These are phyloP conservation scores for Trichoderma sp. DNA, from an alignment of 2,329 filamentous ascomycete genomes.

Conservation along the genomic window DNA sequence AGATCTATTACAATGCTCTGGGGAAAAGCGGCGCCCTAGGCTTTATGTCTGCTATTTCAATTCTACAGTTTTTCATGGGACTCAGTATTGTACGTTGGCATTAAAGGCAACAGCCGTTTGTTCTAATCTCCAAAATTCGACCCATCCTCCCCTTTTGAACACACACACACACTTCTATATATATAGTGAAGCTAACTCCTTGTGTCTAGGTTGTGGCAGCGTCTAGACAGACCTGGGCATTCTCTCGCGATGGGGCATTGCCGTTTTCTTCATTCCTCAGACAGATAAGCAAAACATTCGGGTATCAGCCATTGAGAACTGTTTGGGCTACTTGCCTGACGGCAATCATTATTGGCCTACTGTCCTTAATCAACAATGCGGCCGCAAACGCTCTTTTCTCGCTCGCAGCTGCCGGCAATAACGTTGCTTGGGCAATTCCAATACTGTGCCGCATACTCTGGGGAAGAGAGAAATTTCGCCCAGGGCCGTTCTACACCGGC, in stretches of 20 bases:
- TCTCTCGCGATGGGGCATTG: neutral
- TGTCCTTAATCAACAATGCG: neutral
- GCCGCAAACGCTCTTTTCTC: neutral
- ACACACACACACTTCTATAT: neutral
- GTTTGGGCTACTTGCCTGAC: neutral
- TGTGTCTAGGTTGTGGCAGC: neutral
- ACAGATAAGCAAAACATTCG: neutral
- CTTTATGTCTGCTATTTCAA: neutral
- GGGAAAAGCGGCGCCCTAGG: neutral
- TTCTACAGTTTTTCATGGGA: conserved; percentile 3
- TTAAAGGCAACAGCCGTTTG: too few species aligned
- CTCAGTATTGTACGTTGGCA: neutral
- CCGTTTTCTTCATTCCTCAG: conserved; percentile 2
- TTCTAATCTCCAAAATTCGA: too few species aligned
- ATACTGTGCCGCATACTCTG: neutral
- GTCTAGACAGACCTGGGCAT: conserved; percentile 7
- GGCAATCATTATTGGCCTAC: neutral
- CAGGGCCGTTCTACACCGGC: conserved; percentile 2
- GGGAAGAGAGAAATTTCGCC: neutral
- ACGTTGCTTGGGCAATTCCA: neutral
- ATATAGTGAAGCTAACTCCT: neutral
- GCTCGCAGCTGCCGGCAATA: neutral
- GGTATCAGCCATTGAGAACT: neutral
- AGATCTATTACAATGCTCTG: conserved; percentile 8
- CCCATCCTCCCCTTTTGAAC: neutral